Evolutionary conservation across 805 yeast species (phyloP).

Genomic region (Saccharomyces cerevisiae): DNA sequence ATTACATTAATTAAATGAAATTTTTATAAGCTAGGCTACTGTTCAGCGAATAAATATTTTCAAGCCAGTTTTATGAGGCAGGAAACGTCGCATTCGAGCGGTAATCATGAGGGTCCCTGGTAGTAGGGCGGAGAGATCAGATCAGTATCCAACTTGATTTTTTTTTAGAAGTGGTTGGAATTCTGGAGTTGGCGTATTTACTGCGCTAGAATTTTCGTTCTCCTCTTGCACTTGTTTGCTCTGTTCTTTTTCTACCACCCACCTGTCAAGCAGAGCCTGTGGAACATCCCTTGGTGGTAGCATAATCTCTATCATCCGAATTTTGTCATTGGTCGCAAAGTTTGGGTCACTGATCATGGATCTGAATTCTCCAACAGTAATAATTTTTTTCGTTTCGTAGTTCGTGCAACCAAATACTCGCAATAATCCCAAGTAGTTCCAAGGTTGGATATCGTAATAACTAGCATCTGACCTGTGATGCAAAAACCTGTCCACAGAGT

Average conservation of each 20-base stretch:
- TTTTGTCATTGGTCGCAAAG: constrained; percentile 37
- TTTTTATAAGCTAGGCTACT: background rate
- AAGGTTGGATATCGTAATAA: constrained; percentile 55
- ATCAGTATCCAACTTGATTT: background rate
- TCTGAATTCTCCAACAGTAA: constrained; percentile 43
- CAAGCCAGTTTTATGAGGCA: background rate
- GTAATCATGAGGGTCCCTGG: background rate
- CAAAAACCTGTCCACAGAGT: constrained; percentile 56
- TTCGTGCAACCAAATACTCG: constrained; percentile 49
- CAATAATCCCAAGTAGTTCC: constrained; percentile 44
- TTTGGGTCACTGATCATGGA: constrained; percentile 33
- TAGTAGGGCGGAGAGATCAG: background rate
- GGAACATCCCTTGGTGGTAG: constrained; percentile 58
- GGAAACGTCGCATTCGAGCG: background rate
- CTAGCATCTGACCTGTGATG: constrained; percentile 43
- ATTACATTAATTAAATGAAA: background rate
- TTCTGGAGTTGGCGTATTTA: background rate
- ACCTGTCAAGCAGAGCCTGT: constrained; percentile 20
- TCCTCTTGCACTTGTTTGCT: constrained; percentile 6
- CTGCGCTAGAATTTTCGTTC: background rate
- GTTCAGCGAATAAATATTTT: background rate
- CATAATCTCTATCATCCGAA: constrained; percentile 49
- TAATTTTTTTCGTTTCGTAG: constrained; percentile 37
- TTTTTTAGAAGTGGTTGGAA: background rate
- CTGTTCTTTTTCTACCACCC: constrained; percentile 20